Conservation (phyloP, 139 green algal genomes). For the Tetradesmus obliquus region DNA sequence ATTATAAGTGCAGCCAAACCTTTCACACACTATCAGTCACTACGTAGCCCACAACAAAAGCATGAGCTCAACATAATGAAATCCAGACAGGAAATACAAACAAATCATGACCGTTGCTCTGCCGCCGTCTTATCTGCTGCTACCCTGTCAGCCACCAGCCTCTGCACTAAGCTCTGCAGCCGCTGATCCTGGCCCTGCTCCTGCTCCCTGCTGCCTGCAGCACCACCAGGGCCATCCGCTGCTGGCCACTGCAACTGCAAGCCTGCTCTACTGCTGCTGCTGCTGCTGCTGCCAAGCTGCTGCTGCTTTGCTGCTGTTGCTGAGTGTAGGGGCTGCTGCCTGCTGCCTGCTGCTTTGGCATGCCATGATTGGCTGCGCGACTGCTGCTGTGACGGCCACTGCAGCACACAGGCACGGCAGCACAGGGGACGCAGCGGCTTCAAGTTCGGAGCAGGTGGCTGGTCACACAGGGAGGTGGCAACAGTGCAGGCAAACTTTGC, state of each 20-base stretch:
- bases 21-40: too few species aligned
- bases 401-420: background rate
- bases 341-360: background rate
- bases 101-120: background rate
- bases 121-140: background rate
- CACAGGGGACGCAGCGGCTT: background rate
- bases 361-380: background rate
- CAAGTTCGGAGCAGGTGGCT: background rate
- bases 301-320: background rate
- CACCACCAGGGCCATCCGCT: background rate
- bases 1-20: too few species aligned
- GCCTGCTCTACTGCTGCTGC: slow-evolving; percentile 2
- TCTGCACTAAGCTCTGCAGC: slow-evolving; percentile 12
- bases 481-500: too few species aligned
- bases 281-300: background rate
- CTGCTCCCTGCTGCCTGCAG: background rate
- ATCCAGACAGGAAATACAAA: background rate
- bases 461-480: too few species aligned
- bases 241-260: background rate
- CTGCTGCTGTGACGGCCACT: background rate
- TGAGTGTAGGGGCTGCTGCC: background rate
- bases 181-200: background rate
- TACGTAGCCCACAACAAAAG: too few species aligned
- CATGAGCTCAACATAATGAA: too few species aligned
- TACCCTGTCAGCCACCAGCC: slow-evolving; percentile 14